phyloP scores from a whole-genome alignment of 768 basidiomycete species.

The Boletus pseudopeckii region DNA sequence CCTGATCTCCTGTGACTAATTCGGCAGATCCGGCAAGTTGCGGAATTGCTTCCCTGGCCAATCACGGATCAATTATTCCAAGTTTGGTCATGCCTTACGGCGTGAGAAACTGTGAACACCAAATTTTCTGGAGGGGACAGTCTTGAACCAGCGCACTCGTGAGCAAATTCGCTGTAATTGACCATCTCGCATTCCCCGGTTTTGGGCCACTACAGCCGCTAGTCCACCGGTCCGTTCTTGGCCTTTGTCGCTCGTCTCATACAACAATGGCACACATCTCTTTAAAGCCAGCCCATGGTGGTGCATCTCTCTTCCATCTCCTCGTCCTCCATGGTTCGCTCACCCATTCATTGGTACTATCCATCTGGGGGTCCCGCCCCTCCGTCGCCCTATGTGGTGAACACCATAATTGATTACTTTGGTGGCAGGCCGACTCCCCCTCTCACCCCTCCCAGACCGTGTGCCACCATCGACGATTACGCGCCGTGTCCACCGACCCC shows the following conservation, averaged over 20 bases:
- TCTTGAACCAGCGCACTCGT: constrained; percentile 90
- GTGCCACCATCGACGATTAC: background rate
- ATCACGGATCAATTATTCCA: constrained; percentile 85
- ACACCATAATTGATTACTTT: background rate
- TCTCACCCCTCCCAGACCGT: background rate
- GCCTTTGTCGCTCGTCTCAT: background rate
- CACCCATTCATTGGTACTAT: background rate
- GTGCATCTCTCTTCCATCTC: too few species aligned
- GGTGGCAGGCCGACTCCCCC: constrained; percentile 8
- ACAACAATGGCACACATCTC: background rate
- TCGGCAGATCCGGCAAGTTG: constrained; percentile 83
- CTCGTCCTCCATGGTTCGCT: background rate
- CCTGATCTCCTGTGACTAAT: constrained; percentile 93
- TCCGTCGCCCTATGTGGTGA: constrained; percentile 8
- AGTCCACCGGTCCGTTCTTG: constrained; percentile 38
- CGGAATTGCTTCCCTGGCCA: constrained; percentile 92
- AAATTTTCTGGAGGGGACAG: constrained; percentile 95
- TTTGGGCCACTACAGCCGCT: constrained; percentile 84
- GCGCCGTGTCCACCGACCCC: constrained; percentile 19
- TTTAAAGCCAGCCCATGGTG: too few species aligned
- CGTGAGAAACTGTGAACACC: constrained; percentile 66
- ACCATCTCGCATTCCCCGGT: constrained; percentile 74
- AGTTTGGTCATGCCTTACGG: constrained; percentile 61
- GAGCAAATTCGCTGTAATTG: constrained; percentile 52
- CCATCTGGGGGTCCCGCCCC: background rate